A percentile compares a stretch with the other conserved stretches of the same genome.
Conservation (phyloP, 805 yeast species). For the Candida rishiriensis region DNA sequence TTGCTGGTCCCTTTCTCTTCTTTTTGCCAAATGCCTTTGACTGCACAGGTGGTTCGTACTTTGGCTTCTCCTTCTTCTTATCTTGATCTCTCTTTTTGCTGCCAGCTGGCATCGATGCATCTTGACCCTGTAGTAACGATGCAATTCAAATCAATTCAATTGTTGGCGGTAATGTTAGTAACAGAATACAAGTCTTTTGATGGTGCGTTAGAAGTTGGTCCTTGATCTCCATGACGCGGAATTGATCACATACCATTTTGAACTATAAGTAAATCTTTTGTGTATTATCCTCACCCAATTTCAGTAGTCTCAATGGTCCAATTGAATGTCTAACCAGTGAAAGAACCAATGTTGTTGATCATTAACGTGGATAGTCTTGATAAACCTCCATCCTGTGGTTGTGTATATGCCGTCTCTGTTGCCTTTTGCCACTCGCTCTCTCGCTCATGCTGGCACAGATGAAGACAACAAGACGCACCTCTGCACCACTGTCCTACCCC, state of each 20-base stretch:
- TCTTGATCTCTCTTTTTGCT: slow-evolving; percentile 31
- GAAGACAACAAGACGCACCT: too few relatives aligned
- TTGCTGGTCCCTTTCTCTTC: slow-evolving; percentile 89
- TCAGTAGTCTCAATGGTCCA: too few relatives aligned
- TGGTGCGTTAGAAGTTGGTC: too few relatives aligned
- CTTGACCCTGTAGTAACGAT: slow-evolving; percentile 25
- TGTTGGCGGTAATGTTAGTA: slow-evolving; percentile 7
- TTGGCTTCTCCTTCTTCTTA: slow-evolving; percentile 79
- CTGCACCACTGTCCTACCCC: neutral
- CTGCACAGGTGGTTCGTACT: slow-evolving; percentile 98
- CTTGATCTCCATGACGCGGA: neutral
- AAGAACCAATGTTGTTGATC: too few relatives aligned
- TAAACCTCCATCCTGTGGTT: too few relatives aligned
- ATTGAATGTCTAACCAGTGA: too few relatives aligned
- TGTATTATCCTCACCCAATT: too few relatives aligned
- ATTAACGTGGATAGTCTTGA: too few relatives aligned
- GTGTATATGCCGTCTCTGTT: too few relatives aligned
- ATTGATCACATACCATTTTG: slow-evolving; percentile 13
- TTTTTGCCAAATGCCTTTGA: slow-evolving; percentile 81
- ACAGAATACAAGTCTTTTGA: neutral
- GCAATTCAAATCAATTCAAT: neutral
- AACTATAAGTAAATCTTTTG: neutral
- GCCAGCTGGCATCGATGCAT: slow-evolving; percentile 32
- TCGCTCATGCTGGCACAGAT: too few relatives aligned
- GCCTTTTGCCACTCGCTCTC: too few relatives aligned